phyloP scores from a whole-genome alignment of 164 flowering plant species.

The Cinnamomum micranthum region DNA sequence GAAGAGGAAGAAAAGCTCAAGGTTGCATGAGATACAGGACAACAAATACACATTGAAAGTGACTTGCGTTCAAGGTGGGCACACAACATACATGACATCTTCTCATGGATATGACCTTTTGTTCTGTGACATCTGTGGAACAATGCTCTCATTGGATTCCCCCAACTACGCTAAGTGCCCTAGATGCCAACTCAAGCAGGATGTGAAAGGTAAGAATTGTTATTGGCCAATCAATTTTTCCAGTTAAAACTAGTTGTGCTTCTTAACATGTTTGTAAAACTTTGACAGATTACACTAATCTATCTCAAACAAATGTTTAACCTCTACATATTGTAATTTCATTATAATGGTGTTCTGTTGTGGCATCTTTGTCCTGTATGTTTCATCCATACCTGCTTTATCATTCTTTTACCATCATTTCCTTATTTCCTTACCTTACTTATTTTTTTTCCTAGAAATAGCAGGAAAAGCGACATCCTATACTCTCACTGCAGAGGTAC shows the following conservation, averaged over 20 bases:
- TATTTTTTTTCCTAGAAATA: constrained; percentile 22
- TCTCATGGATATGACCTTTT: background rate
- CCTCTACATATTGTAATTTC: background rate
- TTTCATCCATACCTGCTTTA: background rate
- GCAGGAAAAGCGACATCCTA: constrained; percentile 39
- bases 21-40: background rate
- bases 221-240: no score
- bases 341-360: background rate
- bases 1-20: no score
- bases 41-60: background rate
- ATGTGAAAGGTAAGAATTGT: background rate
- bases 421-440: background rate
- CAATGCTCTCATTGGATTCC: background rate
- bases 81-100: background rate
- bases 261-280: no score
- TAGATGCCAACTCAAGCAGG: background rate
- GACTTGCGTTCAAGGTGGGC: background rate
- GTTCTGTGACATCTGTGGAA: background rate
- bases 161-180: background rate
- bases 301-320: background rate
- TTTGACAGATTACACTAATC: no score
- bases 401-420: background rate
- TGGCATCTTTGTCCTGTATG: background rate
- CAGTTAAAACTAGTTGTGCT: no score
- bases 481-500: constrained; percentile 48